Evolutionary conservation across 2,329 filamentous ascomycete genomes (phyloP).

Genomic region (Mollisiaceae sp.): DNA sequence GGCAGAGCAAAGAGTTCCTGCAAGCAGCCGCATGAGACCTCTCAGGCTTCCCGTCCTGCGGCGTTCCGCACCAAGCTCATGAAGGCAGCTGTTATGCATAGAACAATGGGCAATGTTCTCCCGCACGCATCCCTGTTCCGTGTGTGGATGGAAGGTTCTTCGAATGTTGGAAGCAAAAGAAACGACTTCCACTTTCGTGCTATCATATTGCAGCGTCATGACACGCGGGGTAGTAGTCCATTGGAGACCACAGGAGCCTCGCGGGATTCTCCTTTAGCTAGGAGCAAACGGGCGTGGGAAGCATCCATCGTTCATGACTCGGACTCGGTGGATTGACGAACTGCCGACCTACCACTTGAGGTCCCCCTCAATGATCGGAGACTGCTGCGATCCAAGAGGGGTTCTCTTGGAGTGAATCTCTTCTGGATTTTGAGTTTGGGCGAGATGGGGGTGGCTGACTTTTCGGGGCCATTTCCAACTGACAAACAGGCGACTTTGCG

Average conservation of each 20-base stretch:
- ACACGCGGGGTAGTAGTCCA: background rate
- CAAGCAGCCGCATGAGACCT: slow-evolving; percentile 17
- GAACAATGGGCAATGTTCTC: slow-evolving; percentile 26
- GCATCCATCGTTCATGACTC: too few relatives aligned
- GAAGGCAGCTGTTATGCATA: slow-evolving; percentile 26
- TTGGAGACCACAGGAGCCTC: too few relatives aligned
- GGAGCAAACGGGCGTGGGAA: too few relatives aligned
- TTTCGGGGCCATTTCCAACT: background rate
- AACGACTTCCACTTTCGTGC: background rate
- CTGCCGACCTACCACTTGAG: background rate
- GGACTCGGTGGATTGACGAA: background rate
- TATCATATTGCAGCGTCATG: slow-evolving; percentile 2
- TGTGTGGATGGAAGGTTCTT: slow-evolving; percentile 11
- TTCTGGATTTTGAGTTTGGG: background rate
- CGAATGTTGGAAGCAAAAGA: slow-evolving; percentile 3
- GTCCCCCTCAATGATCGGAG: background rate
- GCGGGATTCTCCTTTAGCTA: background rate
- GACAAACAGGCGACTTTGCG: background rate
- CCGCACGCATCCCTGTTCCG: slow-evolving; percentile 21
- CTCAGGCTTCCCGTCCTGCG: slow-evolving; percentile 4
- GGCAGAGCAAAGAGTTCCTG: slow-evolving; percentile 12
- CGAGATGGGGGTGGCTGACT: background rate
- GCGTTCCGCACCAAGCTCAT: slow-evolving; percentile 13
- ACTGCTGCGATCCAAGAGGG: too few relatives aligned
- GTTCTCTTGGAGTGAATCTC: background rate